These are phyloP conservation scores for Bipolaris gigantea DNA, from an alignment of 2,329 filamentous ascomycete genomes.

Conservation along the genomic window DNA sequence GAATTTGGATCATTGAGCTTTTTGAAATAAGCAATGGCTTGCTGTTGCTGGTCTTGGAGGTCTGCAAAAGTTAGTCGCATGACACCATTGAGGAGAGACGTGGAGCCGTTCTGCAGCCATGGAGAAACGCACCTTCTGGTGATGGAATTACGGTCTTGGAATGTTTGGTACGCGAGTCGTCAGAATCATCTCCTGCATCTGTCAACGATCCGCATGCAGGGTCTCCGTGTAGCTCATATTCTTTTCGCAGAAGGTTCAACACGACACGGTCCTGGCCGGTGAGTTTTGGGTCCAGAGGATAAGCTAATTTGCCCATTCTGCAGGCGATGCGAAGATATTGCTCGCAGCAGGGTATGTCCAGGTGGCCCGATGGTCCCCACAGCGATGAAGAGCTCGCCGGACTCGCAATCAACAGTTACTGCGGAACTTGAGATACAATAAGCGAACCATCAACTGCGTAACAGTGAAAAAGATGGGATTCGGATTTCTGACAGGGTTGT, in stretches of 20 bases:
- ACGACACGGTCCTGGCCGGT: constrained; percentile 37
- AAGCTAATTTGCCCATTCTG: constrained; percentile 36
- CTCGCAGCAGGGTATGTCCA: not conserved
- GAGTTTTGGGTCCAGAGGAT: constrained; percentile 36
- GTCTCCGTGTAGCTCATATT: constrained; percentile 27
- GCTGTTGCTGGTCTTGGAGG: constrained; percentile 33
- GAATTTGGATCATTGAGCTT: constrained; percentile 54
- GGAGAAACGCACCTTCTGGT: constrained; percentile 29
- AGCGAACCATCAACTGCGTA: not conserved
- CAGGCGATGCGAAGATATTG: constrained; percentile 3
- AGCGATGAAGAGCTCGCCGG: not conserved
- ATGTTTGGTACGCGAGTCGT: constrained; percentile 30
- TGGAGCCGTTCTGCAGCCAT: not conserved
- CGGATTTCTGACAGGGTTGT: not conserved
- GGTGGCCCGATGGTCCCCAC: not conserved
- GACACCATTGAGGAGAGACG: not conserved
- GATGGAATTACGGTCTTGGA: constrained; percentile 34
- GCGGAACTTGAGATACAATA: not conserved
- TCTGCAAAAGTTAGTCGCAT: constrained; percentile 21
- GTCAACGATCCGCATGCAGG: not conserved
- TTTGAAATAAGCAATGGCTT: constrained; percentile 50
- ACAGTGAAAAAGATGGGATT: not conserved
- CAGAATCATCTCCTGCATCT: constrained; percentile 27
- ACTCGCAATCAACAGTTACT: not conserved
- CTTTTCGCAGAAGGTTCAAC: constrained; percentile 32